Evolutionary conservation across 2,329 filamentous ascomycete genomes (phyloP).

Genomic region (Orbilia quercus): DNA sequence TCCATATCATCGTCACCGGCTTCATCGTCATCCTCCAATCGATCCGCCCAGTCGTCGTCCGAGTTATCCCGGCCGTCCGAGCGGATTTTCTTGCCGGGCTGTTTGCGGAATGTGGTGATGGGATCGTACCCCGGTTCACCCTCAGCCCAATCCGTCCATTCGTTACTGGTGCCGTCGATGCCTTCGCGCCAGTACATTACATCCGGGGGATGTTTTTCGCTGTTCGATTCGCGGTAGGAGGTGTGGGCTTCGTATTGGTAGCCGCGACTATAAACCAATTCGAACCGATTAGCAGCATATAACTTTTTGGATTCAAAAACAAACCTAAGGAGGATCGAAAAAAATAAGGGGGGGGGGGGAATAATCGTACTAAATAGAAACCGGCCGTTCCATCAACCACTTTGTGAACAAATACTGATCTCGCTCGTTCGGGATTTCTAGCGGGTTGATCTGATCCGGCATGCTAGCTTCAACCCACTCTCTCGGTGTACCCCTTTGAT

Average conservation of each 20-base stretch:
- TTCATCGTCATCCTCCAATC: conserved; percentile 10
- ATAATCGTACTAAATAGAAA: conserved; percentile 36
- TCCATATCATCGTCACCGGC: conserved; percentile 5
- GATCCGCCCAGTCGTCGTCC: conserved; percentile 24
- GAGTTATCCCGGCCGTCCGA: conserved; percentile 11
- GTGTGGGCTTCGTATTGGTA: conserved; percentile 52
- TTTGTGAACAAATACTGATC: conserved; percentile 54
- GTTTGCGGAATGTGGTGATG: conserved; percentile 42
- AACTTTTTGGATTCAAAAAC: too few relatives aligned
- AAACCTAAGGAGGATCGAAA: not conserved
- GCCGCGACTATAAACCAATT: conserved; percentile 28
- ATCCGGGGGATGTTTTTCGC: conserved; percentile 21
- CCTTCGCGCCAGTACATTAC: conserved; percentile 51
- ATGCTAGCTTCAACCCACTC: conserved; percentile 30
- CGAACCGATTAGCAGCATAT: too few relatives aligned
- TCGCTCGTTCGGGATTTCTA: conserved; percentile 47
- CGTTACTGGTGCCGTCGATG: conserved; percentile 23
- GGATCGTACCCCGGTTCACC: conserved; percentile 30
- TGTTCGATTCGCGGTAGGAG: conserved; percentile 46
- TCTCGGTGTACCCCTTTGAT: not conserved
- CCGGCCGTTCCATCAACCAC: conserved; percentile 48
- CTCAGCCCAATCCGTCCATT: conserved; percentile 51
- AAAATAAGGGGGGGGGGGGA: not conserved
- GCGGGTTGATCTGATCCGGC: conserved; percentile 26
- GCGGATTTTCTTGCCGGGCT: not conserved